Conservation (phyloP, 352 stramenopile genomes). For the Globisporangium nagaii region DNA sequence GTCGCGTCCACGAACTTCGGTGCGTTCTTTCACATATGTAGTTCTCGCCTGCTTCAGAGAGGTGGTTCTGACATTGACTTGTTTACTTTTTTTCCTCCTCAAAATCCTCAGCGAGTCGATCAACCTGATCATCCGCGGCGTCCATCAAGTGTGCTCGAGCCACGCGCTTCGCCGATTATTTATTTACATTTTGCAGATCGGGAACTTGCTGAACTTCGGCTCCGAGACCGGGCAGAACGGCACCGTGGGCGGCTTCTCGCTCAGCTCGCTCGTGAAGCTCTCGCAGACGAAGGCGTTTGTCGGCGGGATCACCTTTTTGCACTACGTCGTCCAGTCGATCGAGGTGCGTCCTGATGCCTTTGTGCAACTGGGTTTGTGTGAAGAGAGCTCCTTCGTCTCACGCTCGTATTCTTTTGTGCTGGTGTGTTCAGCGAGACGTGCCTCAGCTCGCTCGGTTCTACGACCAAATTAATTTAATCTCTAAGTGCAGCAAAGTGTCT, state of each 20-base stretch:
- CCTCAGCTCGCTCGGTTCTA: constrained; percentile 70
- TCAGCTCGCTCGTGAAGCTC: constrained; percentile 77
- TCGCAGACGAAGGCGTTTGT: constrained; percentile 86
- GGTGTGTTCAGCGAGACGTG: constrained; percentile 34
- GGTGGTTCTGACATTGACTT: background rate
- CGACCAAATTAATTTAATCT: constrained; percentile 68
- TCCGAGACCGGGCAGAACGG: constrained; percentile 29
- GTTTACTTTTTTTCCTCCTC: background rate
- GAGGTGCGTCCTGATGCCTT: constrained; percentile 21
- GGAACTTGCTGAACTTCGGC: constrained; percentile 53
- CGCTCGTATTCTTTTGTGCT: background rate
- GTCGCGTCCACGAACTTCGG: constrained; percentile 64
- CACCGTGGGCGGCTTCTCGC: constrained; percentile 58
- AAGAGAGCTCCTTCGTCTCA: background rate
- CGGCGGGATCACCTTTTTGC: constrained; percentile 73
- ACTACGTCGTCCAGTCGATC: constrained; percentile 85
- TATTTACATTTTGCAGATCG: constrained; percentile 78
- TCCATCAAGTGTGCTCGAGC: constrained; percentile 79
- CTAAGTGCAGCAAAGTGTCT: constrained; percentile 69
- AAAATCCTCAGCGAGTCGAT: constrained; percentile 45
- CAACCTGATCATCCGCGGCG: constrained; percentile 65
- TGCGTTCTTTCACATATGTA: constrained; percentile 16
- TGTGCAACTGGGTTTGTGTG: background rate
- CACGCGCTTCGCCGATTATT: constrained; percentile 69
- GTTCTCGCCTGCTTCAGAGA: too few species aligned